phyloP scores from a whole-genome alignment of 139 green algal species.

The Prasinococcaceae sp. region DNA sequence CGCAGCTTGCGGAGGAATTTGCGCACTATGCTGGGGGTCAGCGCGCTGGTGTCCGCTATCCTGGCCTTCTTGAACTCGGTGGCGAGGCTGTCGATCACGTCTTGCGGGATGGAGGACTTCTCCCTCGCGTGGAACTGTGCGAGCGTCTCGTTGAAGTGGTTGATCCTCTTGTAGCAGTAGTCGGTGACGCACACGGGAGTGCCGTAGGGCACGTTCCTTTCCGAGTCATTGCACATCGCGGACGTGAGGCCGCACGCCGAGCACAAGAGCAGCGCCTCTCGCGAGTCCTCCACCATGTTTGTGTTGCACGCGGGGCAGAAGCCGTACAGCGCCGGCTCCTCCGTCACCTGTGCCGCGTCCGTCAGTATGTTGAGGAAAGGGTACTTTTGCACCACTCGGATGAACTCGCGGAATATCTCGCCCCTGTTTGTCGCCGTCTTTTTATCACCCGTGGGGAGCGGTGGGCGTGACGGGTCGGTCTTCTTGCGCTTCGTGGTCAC shows the following conservation, averaged over 20 bases:
- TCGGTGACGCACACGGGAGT: too few relatives aligned
- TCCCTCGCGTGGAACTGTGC: too few relatives aligned
- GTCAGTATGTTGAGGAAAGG: background rate
- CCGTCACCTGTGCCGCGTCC: background rate
- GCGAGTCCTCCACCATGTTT: background rate
- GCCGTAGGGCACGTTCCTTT: background rate
- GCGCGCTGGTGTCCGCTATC: background rate
- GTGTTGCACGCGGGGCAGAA: background rate
- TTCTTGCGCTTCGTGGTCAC: background rate
- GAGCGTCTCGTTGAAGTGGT: too few relatives aligned
- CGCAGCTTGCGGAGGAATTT: conserved; percentile 17
- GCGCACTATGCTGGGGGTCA: background rate
- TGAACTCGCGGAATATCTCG: too few relatives aligned
- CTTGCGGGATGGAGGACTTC: too few relatives aligned
- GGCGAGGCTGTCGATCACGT: background rate
- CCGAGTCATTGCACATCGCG: too few relatives aligned
- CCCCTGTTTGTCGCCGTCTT: too few relatives aligned
- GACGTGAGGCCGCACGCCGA: background rate
- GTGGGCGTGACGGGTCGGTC: background rate
- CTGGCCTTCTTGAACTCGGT: background rate
- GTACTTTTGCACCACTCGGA: too few relatives aligned
- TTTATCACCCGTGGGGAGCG: background rate
- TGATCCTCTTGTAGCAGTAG: too few relatives aligned
- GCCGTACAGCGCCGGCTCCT: background rate
- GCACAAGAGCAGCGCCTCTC: background rate